These are phyloP conservation scores for Pichia gijzeniarum DNA, from an alignment of 805 yeast species.

Conservation along the genomic window DNA sequence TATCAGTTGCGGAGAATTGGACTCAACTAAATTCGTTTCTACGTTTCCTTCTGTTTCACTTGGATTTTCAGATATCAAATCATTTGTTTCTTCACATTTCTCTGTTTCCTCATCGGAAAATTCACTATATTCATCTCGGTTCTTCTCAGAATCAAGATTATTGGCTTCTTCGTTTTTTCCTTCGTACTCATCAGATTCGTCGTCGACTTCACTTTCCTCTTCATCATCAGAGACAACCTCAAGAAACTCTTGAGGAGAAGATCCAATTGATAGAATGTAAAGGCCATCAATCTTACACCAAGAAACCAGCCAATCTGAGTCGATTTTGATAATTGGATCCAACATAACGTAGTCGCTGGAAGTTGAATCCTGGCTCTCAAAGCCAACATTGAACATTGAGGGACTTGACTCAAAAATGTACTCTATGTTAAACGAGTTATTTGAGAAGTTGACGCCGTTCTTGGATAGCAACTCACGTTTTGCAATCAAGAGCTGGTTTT, in stretches of 20 bases:
- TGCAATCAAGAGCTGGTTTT: constrained; percentile 17
- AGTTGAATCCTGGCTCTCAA: neutral
- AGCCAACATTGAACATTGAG: neutral
- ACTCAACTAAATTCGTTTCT: neutral
- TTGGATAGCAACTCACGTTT: constrained; percentile 12
- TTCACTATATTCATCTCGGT: neutral
- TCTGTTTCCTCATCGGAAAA: constrained; percentile 1
- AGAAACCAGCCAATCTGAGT: constrained; percentile 26
- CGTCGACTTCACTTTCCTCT: constrained; percentile 21
- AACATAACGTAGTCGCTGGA: constrained; percentile 12
- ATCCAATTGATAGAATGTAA: constrained; percentile 16
- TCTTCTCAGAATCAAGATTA: constrained; percentile 6
- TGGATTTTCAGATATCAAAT: constrained; percentile 2
- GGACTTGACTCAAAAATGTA: neutral
- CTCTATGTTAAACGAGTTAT: neutral
- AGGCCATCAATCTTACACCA: constrained; percentile 25
- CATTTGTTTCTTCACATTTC: constrained; percentile 2
- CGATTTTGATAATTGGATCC: constrained; percentile 26
- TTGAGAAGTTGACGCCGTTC: constrained; percentile 6
- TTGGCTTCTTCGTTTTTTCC: constrained; percentile 10
- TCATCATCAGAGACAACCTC: constrained; percentile 30
- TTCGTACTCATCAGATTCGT: constrained; percentile 3
- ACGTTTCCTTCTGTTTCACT: neutral
- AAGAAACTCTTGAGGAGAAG: constrained; percentile 11
- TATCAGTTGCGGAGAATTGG: neutral